Evolutionary conservation across 441 rosid species (phyloP), one percentile per base, ranked within the genome.

Genomic region (California macrophylla): DNA sequence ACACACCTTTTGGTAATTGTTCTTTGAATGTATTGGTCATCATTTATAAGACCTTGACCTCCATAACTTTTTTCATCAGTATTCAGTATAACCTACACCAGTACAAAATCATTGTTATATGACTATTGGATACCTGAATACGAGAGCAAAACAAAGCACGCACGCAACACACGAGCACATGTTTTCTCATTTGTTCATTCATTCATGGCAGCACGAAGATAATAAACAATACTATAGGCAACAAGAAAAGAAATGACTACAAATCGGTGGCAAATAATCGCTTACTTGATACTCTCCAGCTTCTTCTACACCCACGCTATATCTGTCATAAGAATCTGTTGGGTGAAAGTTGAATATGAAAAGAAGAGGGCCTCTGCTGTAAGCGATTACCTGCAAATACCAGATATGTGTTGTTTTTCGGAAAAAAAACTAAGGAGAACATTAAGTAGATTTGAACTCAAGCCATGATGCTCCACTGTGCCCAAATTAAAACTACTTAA

Each of bases 271-370:
- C 5, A 29, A 16, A 50, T 13, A 71, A 61, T 1, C 28, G 47
- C 79, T 77, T 83, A 89, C 98, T 54, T 83, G 93, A 77, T 91
- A 94, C 75, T 94, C 97, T 74, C 98, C 98, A 26, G 98, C 98
- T 83, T 94, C 98, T 73, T 94, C 97, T 66, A 89, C 86, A 6
- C 97, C 98, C 3, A 88, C 76, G 66, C 67, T 69, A 80, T 89
- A 88, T 68, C 76, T 82, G 75, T 80, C 82, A 66, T 89, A 84
- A 36, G 88, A 82, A 66, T 80, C 75, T 71, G 88, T 81, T 32
- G 97, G 98, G 78, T 91, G 97, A 78, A 93, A 93, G 84, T 93
- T 93, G 78, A 88, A 91, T 65, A 93, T 75, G 75, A 93, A 88
- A 69, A 93, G 81, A 80, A 93, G 79, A 81, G 97, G 97, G 73